Evolutionary conservation across 768 basidiomycete species (phyloP), one percentile per base, ranked within the genome.

Genomic region (Lepiota brunneoincarnata): DNA sequence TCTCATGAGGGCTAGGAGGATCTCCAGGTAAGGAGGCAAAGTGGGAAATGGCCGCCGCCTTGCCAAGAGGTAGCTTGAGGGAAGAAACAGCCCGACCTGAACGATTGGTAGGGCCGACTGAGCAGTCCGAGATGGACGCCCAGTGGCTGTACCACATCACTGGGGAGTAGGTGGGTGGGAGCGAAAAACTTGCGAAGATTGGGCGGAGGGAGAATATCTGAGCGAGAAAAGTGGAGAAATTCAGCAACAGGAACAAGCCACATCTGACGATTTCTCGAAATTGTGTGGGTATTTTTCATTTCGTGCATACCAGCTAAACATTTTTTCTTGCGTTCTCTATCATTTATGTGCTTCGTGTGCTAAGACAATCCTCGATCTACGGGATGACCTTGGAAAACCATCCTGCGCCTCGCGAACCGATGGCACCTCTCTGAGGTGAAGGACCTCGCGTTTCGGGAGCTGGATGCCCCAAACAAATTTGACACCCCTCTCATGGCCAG

Each of bases 261-360:
- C 59, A 1, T 62, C 69, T 0, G 64, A 61, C 4, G 75, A 77
- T 9, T 76, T 80, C 50, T 72, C 73, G 6, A 68, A 69, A 2
- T 72, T 86, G 0, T 60, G 84, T 83, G 81, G 82, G 74, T 85
- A 0, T 81, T 82, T 58, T 83, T 81, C 18, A 80, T 81, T 40
- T 70, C 71, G 78, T 80, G 58, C 56, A 72, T 70, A 53, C 24
- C 59, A 60, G 52, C 26, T 62, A 57, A 35, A 6, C 24, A 18
- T 38, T 17, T 47, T 47, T 49, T 38, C 17, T 47, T 12, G 14
- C 15, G 51, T 21, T n/a, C 20, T 51, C 17, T 18, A 18, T 17
- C 17, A 15, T 4, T 6, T 36, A 21, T 31, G 21, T 11, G 52
- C 4, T 31, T 43, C 54, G 3, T 24, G 7, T 17, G 7, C 2